phyloP scores from a whole-genome alignment of 2,329 filamentous ascomycete species.

The Tolypocladium tropicale region DNA sequence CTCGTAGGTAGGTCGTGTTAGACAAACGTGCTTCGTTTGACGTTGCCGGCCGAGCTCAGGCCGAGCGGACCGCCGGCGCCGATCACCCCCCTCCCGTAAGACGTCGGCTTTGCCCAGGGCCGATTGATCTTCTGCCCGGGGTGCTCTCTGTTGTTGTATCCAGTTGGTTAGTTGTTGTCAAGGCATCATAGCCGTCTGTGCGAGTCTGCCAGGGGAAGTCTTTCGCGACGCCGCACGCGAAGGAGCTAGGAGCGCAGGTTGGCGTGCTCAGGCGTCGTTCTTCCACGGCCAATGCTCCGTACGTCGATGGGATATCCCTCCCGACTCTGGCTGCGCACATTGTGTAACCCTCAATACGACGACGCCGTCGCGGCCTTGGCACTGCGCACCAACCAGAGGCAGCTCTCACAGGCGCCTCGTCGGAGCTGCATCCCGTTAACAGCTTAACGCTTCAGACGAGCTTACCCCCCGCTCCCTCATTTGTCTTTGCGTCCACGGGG shows the following conservation, averaged over 20 bases:
- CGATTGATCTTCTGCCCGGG: background rate
- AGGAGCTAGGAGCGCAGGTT: background rate
- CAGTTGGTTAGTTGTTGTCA: background rate
- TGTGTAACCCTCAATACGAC: background rate
- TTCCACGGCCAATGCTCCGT: too few species aligned
- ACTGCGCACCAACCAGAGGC: background rate
- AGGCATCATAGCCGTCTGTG: background rate
- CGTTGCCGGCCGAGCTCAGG: background rate
- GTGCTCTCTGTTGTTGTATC: too few species aligned
- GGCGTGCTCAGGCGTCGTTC: background rate
- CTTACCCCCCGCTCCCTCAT: too few species aligned
- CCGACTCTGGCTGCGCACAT: background rate
- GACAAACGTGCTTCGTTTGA: background rate
- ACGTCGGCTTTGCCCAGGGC: background rate
- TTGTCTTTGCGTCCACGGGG: background rate
- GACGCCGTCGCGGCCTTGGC: background rate
- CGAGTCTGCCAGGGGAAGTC: background rate
- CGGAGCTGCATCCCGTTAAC: background rate
- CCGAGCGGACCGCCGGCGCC: background rate
- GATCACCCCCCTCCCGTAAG: background rate
- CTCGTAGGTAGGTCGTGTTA: background rate
- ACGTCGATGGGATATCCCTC: background rate
- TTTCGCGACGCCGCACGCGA: background rate
- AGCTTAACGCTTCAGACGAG: background rate
- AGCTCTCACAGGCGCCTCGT: background rate